These are phyloP conservation scores for Rhizophagus clarus DNA, from an alignment of 192 early-diverging fungal species.

Conservation along the genomic window DNA sequence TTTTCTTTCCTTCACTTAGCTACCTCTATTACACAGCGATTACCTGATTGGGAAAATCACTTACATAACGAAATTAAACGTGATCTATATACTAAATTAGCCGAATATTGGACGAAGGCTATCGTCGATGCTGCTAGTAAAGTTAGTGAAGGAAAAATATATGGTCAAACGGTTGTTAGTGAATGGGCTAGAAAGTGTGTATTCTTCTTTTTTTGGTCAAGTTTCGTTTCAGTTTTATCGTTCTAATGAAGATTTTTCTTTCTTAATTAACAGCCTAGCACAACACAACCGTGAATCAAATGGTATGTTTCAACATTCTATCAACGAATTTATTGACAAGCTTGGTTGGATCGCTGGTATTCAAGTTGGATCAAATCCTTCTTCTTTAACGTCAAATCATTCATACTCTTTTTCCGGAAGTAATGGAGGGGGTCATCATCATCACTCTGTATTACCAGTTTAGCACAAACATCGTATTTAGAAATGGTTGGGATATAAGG, in stretches of 20 bases:
- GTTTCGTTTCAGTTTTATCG: background rate
- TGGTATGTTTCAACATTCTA: constrained; percentile 61
- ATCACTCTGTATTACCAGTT: background rate
- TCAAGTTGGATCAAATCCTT: constrained; percentile 20
- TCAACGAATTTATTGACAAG: constrained; percentile 59
- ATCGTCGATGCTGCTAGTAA: constrained; percentile 72
- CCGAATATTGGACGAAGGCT: constrained; percentile 75
- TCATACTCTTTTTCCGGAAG: background rate
- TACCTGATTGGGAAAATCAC: constrained; percentile 79
- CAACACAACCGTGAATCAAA: constrained; percentile 62
- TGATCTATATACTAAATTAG: constrained; percentile 71
- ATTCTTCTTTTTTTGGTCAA: background rate
- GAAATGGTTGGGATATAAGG: too few relatives aligned
- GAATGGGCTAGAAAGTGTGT: constrained; percentile 82
- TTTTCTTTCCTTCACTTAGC: constrained; percentile 85
- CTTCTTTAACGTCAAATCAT: background rate
- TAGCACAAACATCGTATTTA: background rate
- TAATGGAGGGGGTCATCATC: background rate
- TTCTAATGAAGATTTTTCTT: background rate
- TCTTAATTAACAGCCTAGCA: constrained; percentile 47
- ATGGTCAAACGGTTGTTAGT: constrained; percentile 71
- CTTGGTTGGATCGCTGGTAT: constrained; percentile 80
- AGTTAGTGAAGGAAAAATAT: constrained; percentile 80
- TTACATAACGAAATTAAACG: constrained; percentile 68
- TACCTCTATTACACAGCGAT: constrained; percentile 69